Base-by-base conservation (phyloP, 2,329 filamentous ascomycete genomes). In the Pseudogymnoascus sp. region DNA sequence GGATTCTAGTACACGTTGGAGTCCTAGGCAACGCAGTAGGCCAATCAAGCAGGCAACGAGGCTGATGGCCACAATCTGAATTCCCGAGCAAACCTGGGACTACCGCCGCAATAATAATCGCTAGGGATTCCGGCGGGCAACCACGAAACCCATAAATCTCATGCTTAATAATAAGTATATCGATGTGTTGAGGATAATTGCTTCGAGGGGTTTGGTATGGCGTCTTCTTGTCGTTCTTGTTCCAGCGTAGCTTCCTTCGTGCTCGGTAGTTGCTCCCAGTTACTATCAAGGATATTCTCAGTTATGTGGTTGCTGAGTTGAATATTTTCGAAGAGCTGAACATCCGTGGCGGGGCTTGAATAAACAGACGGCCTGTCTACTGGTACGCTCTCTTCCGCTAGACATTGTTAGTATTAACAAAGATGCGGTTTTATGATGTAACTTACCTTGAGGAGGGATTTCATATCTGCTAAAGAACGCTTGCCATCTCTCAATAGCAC, bases 41-140 rank as follows among this genome's bases (percentile, higher is more conserved):
- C 53, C 15, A 17, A 35, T 10, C 53, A 33, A 28, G 53, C 53
- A 15, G 65, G 69, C 59, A 64, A 70, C 62, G 64, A 69, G 62
- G 68, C 67, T 26, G 66, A 65, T 8, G 65, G 64, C 44, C 64
- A 64, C 62, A 69, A 68, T 61, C 44, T 65, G 40, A 53, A 66
- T 57, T 40, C 61, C 17, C 38, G 42, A 26, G 23, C 15, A 13
- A 21, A 61, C 36, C 64, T 28, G 50, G 28, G 61, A 60, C 38
- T 33, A 59, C 61, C 40, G 44, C 65, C 65, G 65, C 64, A 68
- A 60, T 42, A 60, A 36, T 64, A 62, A 60, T 66, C 60, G 13
- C 65, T 64, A 17, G 17, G 26, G 61, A 67, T 40, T n/a, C 47
- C 63, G n/a, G 66, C 60, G 50, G 65, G 62, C 64, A 40, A 66